phyloP scores from a whole-genome alignment of 257 asterid species.

The Scutellaria barbata region DNA sequence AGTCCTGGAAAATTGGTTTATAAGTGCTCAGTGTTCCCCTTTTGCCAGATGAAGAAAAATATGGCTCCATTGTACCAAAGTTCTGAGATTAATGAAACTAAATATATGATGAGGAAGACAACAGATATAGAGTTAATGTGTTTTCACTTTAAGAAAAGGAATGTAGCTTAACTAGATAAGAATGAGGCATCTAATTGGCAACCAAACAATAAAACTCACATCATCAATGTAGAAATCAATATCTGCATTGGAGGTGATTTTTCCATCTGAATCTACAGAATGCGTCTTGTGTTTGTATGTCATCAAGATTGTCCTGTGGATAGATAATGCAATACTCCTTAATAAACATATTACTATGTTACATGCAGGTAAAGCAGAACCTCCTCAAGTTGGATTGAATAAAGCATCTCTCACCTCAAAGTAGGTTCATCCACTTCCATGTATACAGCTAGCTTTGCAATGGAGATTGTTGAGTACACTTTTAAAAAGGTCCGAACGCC shows the following conservation, averaged over 20 bases:
- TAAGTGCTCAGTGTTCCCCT: too few species aligned
- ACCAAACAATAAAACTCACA: slow-evolving; percentile 52
- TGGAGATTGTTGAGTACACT: slow-evolving; percentile 83
- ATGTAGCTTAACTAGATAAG: not conserved
- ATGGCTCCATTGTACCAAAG: too few species aligned
- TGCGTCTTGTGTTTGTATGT: slow-evolving; percentile 96
- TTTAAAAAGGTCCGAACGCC: slow-evolving; percentile 85
- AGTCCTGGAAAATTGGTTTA: not conserved
- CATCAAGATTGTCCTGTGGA: slow-evolving; percentile 85
- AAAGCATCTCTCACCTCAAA: slow-evolving; percentile 72
- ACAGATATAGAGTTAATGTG: too few species aligned
- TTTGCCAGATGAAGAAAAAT: too few species aligned
- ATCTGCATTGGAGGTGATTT: slow-evolving; percentile 79
- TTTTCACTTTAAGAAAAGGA: too few species aligned
- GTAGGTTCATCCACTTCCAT: slow-evolving; percentile 92
- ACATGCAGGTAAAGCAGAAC: not conserved
- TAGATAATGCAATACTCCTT: slow-evolving; percentile 17
- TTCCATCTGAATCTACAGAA: slow-evolving; percentile 75
- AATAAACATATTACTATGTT: not conserved
- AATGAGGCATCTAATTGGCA: not conserved
- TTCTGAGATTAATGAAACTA: too few species aligned
- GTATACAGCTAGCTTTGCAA: slow-evolving; percentile 77
- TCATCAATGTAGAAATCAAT: slow-evolving; percentile 81
- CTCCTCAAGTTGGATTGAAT: slow-evolving; percentile 27
- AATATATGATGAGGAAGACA: too few species aligned